These are phyloP conservation scores for Diddensiella santjacobensis DNA, from an alignment of 805 yeast genomes.

Conservation along the genomic window DNA sequence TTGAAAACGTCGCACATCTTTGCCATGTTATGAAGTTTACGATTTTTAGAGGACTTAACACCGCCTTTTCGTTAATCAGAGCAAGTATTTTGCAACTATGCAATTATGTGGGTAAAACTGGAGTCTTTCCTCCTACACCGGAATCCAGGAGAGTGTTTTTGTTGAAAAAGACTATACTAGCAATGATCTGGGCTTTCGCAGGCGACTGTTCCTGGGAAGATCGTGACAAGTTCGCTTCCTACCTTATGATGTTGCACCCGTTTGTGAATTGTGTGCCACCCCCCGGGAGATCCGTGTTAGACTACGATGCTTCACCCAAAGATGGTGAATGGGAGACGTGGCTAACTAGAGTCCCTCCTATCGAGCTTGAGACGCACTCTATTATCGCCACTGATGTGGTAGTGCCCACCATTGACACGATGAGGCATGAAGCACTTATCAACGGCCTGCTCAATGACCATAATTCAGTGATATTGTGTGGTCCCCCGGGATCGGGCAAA, in stretches of 20 bases:
- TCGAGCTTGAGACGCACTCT: constrained; percentile 54
- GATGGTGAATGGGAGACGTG: constrained; percentile 47
- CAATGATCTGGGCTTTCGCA: constrained; percentile 59
- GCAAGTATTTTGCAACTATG: constrained; percentile 35
- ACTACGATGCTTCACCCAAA: constrained; percentile 44
- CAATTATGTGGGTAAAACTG: constrained; percentile 22
- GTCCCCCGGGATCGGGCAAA: constrained; percentile 97
- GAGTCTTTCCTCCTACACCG: constrained; percentile 22
- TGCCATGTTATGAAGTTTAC: constrained; percentile 54
- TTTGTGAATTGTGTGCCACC: constrained; percentile 24
- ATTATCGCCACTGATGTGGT: constrained; percentile 60
- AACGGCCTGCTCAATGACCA: constrained; percentile 53
- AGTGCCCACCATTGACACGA: constrained; percentile 77
- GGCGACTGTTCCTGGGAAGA: constrained; percentile 50
- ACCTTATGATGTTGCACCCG: constrained; percentile 24
- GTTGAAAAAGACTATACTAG: constrained; percentile 25
- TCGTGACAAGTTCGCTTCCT: constrained; percentile 38
- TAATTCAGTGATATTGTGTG: constrained; percentile 69
- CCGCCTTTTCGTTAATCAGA: constrained; percentile 41
- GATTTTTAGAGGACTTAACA: constrained; percentile 35
- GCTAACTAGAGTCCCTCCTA: constrained; percentile 38
- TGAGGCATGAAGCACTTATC: constrained; percentile 59
- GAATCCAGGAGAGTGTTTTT: constrained; percentile 30
- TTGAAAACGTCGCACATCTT: constrained; percentile 29
- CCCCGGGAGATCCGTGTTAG: constrained; percentile 31